Evolutionary conservation across 352 stramenopile genomes (phyloP).

Genomic region (Elongisporangium senticosum): DNA sequence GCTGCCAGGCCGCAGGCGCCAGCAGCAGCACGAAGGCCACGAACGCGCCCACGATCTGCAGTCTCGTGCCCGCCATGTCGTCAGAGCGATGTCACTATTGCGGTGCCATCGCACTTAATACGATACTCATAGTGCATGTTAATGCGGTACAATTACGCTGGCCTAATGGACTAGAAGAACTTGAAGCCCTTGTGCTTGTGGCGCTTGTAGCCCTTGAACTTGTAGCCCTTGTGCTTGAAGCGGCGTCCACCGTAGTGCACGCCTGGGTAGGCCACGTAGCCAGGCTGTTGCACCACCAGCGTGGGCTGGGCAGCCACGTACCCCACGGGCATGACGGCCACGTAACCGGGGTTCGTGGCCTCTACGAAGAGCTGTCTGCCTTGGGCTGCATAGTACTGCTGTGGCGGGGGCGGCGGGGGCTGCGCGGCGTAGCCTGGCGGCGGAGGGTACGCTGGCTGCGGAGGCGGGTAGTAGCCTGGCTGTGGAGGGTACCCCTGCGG

Average conservation of each 20-base stretch:
- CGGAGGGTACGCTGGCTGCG: constrained; percentile 29
- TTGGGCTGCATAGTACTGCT: constrained; percentile 65
- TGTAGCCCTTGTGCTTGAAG: constrained; percentile 43
- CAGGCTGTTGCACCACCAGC: constrained; percentile 26
- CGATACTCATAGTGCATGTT: background rate
- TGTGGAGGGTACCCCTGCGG: constrained; percentile 17
- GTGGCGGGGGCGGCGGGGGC: constrained; percentile 28
- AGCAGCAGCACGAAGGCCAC: constrained; percentile 61
- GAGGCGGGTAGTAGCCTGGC: constrained; percentile 26
- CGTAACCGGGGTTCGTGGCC: constrained; percentile 31
- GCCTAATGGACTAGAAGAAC: constrained; percentile 24
- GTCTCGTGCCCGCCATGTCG: constrained; percentile 60
- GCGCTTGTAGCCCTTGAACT: constrained; percentile 25
- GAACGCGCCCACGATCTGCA: constrained; percentile 73
- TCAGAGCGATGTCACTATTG: background rate
- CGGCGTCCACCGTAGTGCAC: constrained; percentile 46
- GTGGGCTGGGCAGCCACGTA: constrained; percentile 23
- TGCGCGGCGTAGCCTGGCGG: constrained; percentile 23
- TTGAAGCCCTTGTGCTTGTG: constrained; percentile 42
- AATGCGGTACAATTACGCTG: background rate
- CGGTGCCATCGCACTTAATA: background rate
- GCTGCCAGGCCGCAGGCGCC: constrained; percentile 53
- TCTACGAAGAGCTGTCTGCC: constrained; percentile 66
- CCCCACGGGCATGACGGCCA: constrained; percentile 10
- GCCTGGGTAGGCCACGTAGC: constrained; percentile 57